Evolutionary conservation across 169 alveolate species (phyloP), one percentile per base, ranked within the genome.

Genomic region (Babesia microti): DNA sequence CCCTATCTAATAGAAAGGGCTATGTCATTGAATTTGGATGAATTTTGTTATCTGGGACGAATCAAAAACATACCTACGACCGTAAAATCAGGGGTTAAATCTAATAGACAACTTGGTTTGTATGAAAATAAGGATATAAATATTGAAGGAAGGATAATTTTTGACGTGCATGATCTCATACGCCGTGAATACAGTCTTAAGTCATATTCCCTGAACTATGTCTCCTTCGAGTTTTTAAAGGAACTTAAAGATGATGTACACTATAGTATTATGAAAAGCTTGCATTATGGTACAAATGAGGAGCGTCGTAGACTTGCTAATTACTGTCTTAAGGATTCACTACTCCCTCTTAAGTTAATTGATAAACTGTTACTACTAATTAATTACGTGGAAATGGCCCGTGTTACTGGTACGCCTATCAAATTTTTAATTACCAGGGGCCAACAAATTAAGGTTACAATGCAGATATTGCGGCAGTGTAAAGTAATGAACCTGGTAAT

Each of bases 171-270:
- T 42, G 90, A 92, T 37, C 89, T 91, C 23, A 90, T 97, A 54
- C 89, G 90, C 26, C 83, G 98, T 46, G 99, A 94, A 45, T 91
- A 93, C 61, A 97, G 94, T 42, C 85, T 97, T 44, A 75, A 93
- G 60, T 85, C 97, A 6, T 97, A 94, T 66, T 81, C 99, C 6
- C 80, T 97, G 41, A 97, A 97, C 75, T 89, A 81, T 41, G 99
- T 97, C 14, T 88, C 98, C 26, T 85, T 92, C 34, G 90, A 89
- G 60, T 97, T 90, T 79, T 80, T 97, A 41, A 89, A 88, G 43
- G 97, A 93, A 48, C 97, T 94, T 74, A 97, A 97, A 78, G 99
- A 97, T 72, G 99, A 97, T 48, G 99, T 97, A 4, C 99, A 91
- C 70, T 91, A 95, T 69, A 80, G 96, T 56, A 88, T 91, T 59